These are phyloP conservation scores for Auriscalpium microsporum DNA, from an alignment of 768 basidiomycete genomes.

Conservation along the genomic window DNA sequence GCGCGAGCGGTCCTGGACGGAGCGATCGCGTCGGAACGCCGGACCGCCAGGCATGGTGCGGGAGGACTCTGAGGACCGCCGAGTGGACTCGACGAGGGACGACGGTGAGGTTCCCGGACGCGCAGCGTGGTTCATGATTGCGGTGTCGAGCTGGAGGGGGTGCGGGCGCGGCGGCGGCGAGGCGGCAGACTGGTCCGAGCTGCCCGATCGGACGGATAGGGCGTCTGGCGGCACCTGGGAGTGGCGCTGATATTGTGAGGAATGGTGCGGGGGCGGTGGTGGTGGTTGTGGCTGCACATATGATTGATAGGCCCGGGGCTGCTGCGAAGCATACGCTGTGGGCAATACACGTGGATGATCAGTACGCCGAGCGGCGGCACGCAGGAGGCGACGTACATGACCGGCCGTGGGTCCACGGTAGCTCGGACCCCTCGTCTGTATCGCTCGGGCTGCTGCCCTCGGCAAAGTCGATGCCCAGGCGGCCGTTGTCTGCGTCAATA, in stretches of 20 bases:
- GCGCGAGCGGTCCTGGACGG: slow-evolving; percentile 61
- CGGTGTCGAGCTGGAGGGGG: slow-evolving; percentile 55
- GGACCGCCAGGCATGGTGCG: slow-evolving; percentile 47
- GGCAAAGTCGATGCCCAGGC: slow-evolving; percentile 51
- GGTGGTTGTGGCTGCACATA: not conserved
- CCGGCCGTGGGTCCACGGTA: slow-evolving; percentile 38
- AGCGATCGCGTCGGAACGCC: slow-evolving; percentile 49
- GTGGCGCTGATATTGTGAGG: slow-evolving; percentile 12
- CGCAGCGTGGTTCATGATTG: slow-evolving; percentile 19
- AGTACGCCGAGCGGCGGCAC: not conserved
- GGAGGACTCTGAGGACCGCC: slow-evolving; percentile 66
- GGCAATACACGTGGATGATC: not conserved
- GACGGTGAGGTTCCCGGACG: slow-evolving; percentile 23
- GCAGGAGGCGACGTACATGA: slow-evolving; percentile 9
- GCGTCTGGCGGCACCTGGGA: slow-evolving; percentile 23
- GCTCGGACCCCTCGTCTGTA: slow-evolving; percentile 43
- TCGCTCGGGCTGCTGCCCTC: slow-evolving; percentile 29
- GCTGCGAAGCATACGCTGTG: not conserved
- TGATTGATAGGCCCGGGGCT: not conserved
- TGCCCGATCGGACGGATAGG: slow-evolving; percentile 31
- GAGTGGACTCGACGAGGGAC: slow-evolving; percentile 28
- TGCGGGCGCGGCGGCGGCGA: slow-evolving; percentile 28
- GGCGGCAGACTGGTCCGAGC: slow-evolving; percentile 23
- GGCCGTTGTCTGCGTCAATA: slow-evolving; percentile 49
- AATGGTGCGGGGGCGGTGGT: not conserved